Evolutionary conservation across 2,329 filamentous ascomycete species (phyloP), one percentile per base, ranked within the genome.

Genomic region (Hirsutella thompsonii): DNA sequence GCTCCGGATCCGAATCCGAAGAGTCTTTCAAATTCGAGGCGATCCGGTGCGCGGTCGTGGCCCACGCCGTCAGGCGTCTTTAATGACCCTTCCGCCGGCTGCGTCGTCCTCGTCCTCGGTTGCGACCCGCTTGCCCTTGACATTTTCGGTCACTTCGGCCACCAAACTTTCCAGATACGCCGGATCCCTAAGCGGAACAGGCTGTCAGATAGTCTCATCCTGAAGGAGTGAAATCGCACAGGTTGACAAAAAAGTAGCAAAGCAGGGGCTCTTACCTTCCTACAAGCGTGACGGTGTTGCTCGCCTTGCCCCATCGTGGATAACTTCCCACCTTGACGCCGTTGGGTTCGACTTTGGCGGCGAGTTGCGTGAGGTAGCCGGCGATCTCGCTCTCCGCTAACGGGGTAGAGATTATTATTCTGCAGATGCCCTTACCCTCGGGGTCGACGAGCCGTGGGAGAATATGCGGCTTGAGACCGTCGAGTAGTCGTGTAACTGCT

Each of bases 261-360:
- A n/a, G n/a, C 14, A 37, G 13, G 28, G 18, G 14, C 16, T 20
- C 44, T 40, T 34, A 74, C 69, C 63, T 67, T 49, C 77, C 76
- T 18, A 95, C 89, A 40, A 98, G 67, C 10, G 90, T 95, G 37
- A 96, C 87, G 0, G 88, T 92, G 61, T 96, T 96, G 47, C 72
- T 72, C 53, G 78, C 77, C 69, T 86, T 90, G 5, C 83, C 86
- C 88, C 89, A 95, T 42, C 87, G 71, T 29, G 92, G 92, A 62
- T 98, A 96, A 61, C 86, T 94, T 37, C 92, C 92, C 14, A 96
- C 87, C 65, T 96, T 96, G 53, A 96, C 74, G 3, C 87, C 88
- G 53, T 74, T 78, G 1, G 77, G 66, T 57, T 79, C 81, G 19
- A 89, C 83, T 58, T 76, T 76, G 21, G 67, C 72, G 4, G 89